These are phyloP conservation scores for Triticum urartu DNA, from an alignment of 176 grass and related monocot species.

Conservation along the genomic window DNA sequence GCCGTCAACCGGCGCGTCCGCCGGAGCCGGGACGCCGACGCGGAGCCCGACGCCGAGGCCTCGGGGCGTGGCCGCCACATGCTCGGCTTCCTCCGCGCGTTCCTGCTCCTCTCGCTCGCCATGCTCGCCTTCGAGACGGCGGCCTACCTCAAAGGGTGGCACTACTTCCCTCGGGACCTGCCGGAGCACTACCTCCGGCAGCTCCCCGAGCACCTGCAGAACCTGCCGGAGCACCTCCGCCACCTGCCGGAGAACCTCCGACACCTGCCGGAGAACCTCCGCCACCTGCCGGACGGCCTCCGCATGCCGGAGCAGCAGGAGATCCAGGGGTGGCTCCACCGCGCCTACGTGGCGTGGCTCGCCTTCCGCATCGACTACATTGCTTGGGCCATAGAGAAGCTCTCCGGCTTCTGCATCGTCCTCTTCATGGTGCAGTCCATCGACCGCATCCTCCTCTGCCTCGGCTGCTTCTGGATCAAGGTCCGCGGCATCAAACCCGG, in stretches of 20 bases:
- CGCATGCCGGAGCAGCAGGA: constrained; percentile 63
- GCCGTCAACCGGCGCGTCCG: constrained; percentile 62
- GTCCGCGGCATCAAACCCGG: constrained; percentile 67
- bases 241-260: constrained; percentile 46
- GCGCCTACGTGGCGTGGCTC: constrained; percentile 78
- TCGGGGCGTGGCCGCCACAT: constrained; percentile 47
- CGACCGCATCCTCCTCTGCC: constrained; percentile 77
- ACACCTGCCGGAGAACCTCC: constrained; percentile 30
- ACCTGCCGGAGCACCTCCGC: constrained; percentile 58
- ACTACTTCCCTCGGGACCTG: constrained; percentile 53
- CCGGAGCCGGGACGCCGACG: constrained; percentile 39
- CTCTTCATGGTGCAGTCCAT: constrained; percentile 95
- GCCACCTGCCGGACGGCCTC: constrained; percentile 49
- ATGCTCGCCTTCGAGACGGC: constrained; percentile 70
- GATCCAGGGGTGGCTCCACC: constrained; percentile 80
- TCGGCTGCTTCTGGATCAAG: constrained; percentile 96
- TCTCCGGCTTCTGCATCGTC: constrained; percentile 75
- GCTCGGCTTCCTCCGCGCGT: constrained; percentile 62
- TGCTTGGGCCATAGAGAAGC: constrained; percentile 66
- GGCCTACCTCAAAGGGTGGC: constrained; percentile 78
- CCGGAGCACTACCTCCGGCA: constrained; percentile 45
- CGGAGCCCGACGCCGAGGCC: constrained; percentile 50
- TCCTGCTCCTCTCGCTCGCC: constrained; percentile 66
- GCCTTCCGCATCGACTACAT: constrained; percentile 77
- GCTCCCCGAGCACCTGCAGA: constrained; percentile 60